These are phyloP conservation scores for Phytophthora fragariaefolia DNA, from an alignment of 352 stramenopile genomes.

Conservation along the genomic window DNA sequence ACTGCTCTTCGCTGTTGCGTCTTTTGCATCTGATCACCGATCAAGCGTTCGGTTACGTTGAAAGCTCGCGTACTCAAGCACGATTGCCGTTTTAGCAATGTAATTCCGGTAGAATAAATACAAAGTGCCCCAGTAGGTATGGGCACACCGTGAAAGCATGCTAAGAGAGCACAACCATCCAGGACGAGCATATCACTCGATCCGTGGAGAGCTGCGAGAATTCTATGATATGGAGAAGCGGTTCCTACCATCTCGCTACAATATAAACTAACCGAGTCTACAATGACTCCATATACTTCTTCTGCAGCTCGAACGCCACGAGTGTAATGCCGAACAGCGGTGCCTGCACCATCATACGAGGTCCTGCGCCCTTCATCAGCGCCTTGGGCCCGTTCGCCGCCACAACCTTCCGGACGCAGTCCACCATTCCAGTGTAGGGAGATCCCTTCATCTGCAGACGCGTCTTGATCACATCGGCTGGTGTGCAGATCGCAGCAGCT, in stretches of 20 bases:
- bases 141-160: slow-evolving; percentile 9
- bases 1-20: not conserved
- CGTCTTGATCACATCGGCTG: slow-evolving; percentile 92
- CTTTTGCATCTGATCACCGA: not conserved
- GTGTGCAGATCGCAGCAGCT: slow-evolving; percentile 65
- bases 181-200: slow-evolving; percentile 6
- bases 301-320: slow-evolving; percentile 88
- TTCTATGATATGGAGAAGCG: slow-evolving; percentile 3
- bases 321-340: slow-evolving; percentile 89
- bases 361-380: slow-evolving; percentile 86
- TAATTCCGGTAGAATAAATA: not conserved
- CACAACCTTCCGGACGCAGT: slow-evolving; percentile 87
- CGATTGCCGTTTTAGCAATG: too few relatives aligned
- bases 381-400: slow-evolving; percentile 75
- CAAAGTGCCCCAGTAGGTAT: not conserved
- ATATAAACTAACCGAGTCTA: slow-evolving; percentile 22
- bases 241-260: not conserved
- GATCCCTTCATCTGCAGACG: slow-evolving; percentile 81
- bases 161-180: slow-evolving; percentile 22
- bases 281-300: slow-evolving; percentile 85
- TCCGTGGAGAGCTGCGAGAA: slow-evolving; percentile 11
- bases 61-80: too few relatives aligned
- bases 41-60: too few relatives aligned
- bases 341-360: slow-evolving; percentile 90
- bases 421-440: slow-evolving; percentile 81